Evolutionary conservation across 306 rosid genomes (phyloP), one percentile per base, ranked within the genome.

Genomic region (Cyclanthera cordifolia): DNA sequence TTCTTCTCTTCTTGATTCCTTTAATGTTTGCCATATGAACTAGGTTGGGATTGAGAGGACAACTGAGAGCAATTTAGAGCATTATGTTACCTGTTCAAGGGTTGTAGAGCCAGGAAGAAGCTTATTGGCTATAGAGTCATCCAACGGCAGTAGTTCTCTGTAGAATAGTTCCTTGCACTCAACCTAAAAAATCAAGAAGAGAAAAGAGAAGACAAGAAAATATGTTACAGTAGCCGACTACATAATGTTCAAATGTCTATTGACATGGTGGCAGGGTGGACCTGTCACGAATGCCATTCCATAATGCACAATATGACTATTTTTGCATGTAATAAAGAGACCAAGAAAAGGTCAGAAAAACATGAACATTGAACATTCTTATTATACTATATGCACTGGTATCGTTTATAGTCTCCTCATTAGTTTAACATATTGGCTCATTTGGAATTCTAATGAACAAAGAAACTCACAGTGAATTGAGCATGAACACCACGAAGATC

Each of bases 161-260:
- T 81, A 87, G 79, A 92, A 92, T 14, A 89, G 84, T 79, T 92
- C 98, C 79, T 86, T 92, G 92, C 98, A 92, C 43, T 84, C 92
- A 37, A 92, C 96, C 98, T 92, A 73, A 82, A 73, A 82, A 41
- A 65, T 59, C 71, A 51, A 80, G 72, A 75, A 61, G 53, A 61
- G 57, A 60, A 48, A 47, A 69, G 46, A 67, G 27, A 65, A 4
- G 34, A 25, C 53, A 45, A n/a, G 17, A 56, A 53, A 32, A 43
- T 21, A 32, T 34, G 67, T 34, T n/a, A 59, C 25, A 8, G 23
- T 32, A 48, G 34, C 19, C 20, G 1, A 58, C 45, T 7, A 28
- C 14, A 61, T 8, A 61, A 41, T 14, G 7, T 3, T 4, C 39
- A 61, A 61, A 37, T 20, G 25, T 39, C 17, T 17, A 19, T 34